Evolutionary conservation across 2,329 filamentous ascomycete genomes (phyloP), one percentile per base, ranked within the genome.

Genomic region (Exophiala viscosa): DNA sequence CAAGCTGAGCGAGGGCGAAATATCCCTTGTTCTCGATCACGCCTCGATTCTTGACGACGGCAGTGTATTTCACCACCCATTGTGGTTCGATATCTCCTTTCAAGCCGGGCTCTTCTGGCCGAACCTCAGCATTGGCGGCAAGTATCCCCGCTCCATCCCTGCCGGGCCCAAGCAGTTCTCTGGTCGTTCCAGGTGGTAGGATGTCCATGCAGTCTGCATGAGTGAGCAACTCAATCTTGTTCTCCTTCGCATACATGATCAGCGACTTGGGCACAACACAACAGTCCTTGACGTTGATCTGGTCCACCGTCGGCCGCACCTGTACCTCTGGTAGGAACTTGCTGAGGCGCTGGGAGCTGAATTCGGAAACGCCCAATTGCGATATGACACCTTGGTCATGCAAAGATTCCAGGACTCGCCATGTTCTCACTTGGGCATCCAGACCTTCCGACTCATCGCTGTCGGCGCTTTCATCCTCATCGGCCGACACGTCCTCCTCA

Each of bases 21-120:
- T 96, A 97, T 6, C 93, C 93, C 76, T 97, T 99, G 68, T 93
- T 96, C 76, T 99, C 93, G 60, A 99, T 92, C 7, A 99, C 93
- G 11, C 93, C 93, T 48, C 93, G 80, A 68, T 97, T 87, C 69
- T 88, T 87, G 36, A 97, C 89, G 53, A 97, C 92, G 1, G 93
- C 93, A 34, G 92, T 96, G 69, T 99, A 99, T 69, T 97, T 95
- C 61, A 92, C 86, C 23, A 97, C 93, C 92, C 93, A 99, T 67
- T 92, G 85, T 23, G 93, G 91, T 53, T 83, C 81, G 44, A 97
- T 79, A 60, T 96, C 84, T 3, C 90, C 91, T 61, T 80, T 77
- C 52, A 95, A 74, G 0, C 87, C 86, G 8, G 62, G 70, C 59
- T 76, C 75, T 4, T 74, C 71, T 1, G 64, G 65, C 13, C 53